phyloP scores from a whole-genome alignment of 2,329 filamentous ascomycete genomes.

The Tolypocladium paradoxum region DNA sequence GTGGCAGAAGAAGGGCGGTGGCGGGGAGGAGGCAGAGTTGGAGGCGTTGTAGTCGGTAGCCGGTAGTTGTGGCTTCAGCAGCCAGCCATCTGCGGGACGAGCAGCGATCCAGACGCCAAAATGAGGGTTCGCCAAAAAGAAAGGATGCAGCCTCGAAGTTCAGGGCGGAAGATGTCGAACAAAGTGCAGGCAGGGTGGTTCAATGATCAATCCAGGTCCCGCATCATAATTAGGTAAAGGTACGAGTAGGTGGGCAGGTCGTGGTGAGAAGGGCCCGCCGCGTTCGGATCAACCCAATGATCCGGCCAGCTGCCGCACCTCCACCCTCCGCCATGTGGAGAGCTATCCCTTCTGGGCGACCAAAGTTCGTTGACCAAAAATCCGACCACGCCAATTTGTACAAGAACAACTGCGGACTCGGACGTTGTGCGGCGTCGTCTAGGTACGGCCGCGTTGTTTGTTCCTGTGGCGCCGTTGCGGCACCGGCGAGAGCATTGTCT shows the following conservation, averaged over 20 bases:
- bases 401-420: background rate
- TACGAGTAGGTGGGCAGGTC: too few species aligned
- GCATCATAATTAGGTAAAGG: conserved; percentile 3
- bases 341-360: background rate
- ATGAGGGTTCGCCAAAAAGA: background rate
- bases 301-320: conserved; percentile 1
- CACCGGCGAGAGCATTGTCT: too few species aligned
- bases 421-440: background rate
- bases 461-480: too few species aligned
- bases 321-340: conserved; percentile 3
- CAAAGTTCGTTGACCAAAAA: background rate
- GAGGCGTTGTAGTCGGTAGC: background rate
- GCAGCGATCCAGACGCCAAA: conserved; percentile 1
- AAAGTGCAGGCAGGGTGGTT: background rate
- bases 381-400: too few species aligned
- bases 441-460: background rate
- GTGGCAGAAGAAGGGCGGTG: conserved; percentile 4
- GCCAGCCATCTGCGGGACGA: conserved; percentile 9
- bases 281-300: conserved; percentile 1
- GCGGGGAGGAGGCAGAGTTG: conserved; percentile 4
- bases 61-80: conserved; percentile 10
- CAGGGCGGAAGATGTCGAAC: background rate
- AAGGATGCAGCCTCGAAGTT: background rate
- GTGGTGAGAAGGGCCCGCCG: background rate
- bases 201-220: background rate